Conservation (phyloP, 2,329 filamentous ascomycete genomes). For the Tolypocladium sp. region DNA sequence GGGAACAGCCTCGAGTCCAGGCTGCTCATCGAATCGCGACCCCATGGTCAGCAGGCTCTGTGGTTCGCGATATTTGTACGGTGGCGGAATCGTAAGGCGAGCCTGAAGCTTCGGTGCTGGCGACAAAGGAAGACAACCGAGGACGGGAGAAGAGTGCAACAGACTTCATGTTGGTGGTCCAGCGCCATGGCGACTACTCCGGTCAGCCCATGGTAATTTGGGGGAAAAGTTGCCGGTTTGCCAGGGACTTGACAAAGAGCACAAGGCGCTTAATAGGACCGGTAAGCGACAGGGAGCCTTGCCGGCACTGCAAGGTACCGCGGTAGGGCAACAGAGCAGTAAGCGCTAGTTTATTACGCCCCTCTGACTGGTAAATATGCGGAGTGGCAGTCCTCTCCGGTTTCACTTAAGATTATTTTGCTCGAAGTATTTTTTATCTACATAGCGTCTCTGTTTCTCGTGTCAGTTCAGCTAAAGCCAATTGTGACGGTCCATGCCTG, state of each 20-base stretch:
- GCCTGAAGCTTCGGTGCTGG: background rate
- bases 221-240: background rate
- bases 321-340: background rate
- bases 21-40: background rate
- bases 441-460: too few species aligned
- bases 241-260: background rate
- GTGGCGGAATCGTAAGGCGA: background rate
- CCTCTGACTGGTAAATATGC: background rate
- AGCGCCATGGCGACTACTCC: background rate
- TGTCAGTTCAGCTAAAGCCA: too few species aligned
- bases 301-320: background rate
- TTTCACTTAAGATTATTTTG: too few species aligned
- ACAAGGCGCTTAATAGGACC: background rate
- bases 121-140: background rate
- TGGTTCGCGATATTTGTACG: background rate
- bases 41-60: background rate
- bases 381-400: background rate
- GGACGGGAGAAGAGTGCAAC: background rate
- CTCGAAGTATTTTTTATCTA: too few species aligned
- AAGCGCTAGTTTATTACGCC: background rate
- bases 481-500: too few species aligned
- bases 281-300: background rate
- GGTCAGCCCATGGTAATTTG: background rate
- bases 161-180: background rate
- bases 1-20: background rate